A percentile compares a stretch with the other conserved stretches of the same genome.
Evolutionary conservation across 2,329 filamentous ascomycete genomes (phyloP).

Genomic region (Aspergillus melleus): DNA sequence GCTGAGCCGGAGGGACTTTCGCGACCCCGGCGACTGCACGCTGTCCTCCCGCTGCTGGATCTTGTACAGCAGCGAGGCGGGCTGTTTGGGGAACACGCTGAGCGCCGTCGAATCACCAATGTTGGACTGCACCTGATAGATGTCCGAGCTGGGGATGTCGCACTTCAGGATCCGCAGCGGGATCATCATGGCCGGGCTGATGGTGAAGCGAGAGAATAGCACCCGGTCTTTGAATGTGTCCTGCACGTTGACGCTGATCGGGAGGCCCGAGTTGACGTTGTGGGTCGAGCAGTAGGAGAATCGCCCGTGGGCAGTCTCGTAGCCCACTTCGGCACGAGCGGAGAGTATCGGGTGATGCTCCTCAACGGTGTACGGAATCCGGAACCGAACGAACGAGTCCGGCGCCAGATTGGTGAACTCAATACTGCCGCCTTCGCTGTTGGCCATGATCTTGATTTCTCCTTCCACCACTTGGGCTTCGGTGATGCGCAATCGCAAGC

Average conservation of each 20-base stretch:
- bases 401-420: constrained; percentile 38
- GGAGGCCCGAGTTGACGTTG: constrained; percentile 70
- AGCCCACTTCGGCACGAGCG: constrained; percentile 73
- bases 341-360: constrained; percentile 70
- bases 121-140: constrained; percentile 57
- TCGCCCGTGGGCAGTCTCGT: constrained; percentile 65
- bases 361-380: constrained; percentile 81
- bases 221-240: constrained; percentile 85
- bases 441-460: constrained; percentile 42
- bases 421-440: constrained; percentile 48
- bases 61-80: constrained; percentile 77
- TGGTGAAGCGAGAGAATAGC: constrained; percentile 86
- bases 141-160: constrained; percentile 67
- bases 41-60: constrained; percentile 50
- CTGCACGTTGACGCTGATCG: constrained; percentile 92
- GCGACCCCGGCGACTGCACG: constrained; percentile 22
- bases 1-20: constrained; percentile 56
- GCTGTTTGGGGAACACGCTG: constrained; percentile 76
- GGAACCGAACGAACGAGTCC: constrained; percentile 44
- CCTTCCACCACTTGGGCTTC: constrained; percentile 49
- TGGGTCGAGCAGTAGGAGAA: constrained; percentile 65
- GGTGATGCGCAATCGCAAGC: constrained; percentile 57
- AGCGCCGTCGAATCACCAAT: constrained; percentile 49
- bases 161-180: constrained; percentile 74
- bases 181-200: constrained; percentile 74